These are phyloP conservation scores for Ceratobasidium sp. DNA, from an alignment of 1,284 basidiomycete genomes.

Conservation along the genomic window DNA sequence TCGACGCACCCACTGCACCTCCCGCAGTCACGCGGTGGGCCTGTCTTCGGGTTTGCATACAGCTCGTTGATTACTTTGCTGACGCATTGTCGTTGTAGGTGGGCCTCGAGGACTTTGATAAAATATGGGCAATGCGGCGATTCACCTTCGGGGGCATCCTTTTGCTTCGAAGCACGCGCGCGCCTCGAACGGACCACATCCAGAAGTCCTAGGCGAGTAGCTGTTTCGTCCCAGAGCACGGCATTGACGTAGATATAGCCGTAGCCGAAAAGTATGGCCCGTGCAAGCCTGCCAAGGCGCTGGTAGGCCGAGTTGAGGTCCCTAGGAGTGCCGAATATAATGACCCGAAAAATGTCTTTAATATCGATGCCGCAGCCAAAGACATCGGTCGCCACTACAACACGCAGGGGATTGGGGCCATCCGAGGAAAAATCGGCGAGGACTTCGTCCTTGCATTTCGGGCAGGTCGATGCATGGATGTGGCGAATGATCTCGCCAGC, in stretches of 20 bases:
- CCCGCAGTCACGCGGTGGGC: background rate
- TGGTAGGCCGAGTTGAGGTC: background rate
- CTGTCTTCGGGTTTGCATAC: background rate
- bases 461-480: background rate
- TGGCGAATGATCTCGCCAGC: background rate
- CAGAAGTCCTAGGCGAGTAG: background rate
- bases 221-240: background rate
- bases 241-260: conserved; percentile 9
- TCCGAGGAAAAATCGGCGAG: background rate
- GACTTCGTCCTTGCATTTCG: background rate
- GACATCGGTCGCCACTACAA: background rate
- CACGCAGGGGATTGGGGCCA: background rate
- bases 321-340: conserved; percentile 5
- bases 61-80: background rate
- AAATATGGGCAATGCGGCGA: background rate
- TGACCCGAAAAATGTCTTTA: background rate
- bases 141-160: background rate
- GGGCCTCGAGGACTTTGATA: background rate
- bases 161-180: background rate
- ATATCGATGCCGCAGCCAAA: conserved; percentile 22
- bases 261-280: background rate
- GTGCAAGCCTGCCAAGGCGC: background rate
- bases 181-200: background rate
- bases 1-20: conserved; percentile 11
- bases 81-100: background rate